These are phyloP conservation scores for Millerozyma acaciae DNA, from an alignment of 805 yeast species.

Conservation along the genomic window DNA sequence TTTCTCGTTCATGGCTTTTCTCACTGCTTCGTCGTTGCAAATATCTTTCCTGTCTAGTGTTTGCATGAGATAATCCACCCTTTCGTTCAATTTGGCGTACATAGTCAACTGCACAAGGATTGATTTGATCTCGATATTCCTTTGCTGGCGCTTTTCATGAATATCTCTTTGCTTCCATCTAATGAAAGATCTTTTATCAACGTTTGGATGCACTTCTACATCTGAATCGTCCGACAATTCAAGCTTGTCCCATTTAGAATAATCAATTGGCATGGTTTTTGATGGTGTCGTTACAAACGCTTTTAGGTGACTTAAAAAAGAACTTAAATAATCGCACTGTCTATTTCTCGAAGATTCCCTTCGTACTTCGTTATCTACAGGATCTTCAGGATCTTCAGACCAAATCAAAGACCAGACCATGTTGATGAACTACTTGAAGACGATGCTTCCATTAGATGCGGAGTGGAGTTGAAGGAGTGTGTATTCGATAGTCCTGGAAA, in stretches of 20 bases:
- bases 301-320: no score
- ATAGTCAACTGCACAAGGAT: slow-evolving; percentile 74
- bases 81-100: slow-evolving; percentile 68
- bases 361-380: no score
- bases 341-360: no score
- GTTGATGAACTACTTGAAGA: no score
- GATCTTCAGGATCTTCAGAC: no score
- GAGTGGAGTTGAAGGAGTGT: no score
- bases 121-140: slow-evolving; percentile 73
- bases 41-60: slow-evolving; percentile 40
- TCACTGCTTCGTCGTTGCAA: slow-evolving; percentile 23
- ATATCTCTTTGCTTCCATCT: slow-evolving; percentile 97
- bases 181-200: slow-evolving; percentile 87
- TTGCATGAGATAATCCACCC: slow-evolving; percentile 63
- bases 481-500: no score
- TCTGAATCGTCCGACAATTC: slow-evolving; percentile 97
- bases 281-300: no score
- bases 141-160: slow-evolving; percentile 83
- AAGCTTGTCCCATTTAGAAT: slow-evolving; percentile 96
- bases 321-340: no score
- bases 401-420: no score
- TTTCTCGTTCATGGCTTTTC: slow-evolving; percentile 41
- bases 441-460: no score
- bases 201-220: slow-evolving; percentile 96
- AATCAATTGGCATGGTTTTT: slow-evolving; percentile 72